These are phyloP conservation scores for Naganishia antarctica DNA, from an alignment of 768 basidiomycete genomes.

Conservation along the genomic window DNA sequence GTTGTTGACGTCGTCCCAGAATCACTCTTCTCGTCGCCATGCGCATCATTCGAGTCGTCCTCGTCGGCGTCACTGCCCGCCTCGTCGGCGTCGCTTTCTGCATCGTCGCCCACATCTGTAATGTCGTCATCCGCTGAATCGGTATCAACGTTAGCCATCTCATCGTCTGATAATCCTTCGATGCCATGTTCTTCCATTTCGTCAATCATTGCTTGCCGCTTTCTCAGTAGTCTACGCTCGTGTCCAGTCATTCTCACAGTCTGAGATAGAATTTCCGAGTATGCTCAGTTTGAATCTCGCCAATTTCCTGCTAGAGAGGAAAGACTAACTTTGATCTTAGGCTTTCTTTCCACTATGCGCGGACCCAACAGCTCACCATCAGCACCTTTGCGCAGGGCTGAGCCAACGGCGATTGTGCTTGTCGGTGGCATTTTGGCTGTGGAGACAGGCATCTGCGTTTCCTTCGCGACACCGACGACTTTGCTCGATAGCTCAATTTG, in stretches of 20 bases:
- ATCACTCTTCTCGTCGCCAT: neutral
- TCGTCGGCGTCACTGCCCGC: slow-evolving; percentile 38
- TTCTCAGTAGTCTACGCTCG: slow-evolving; percentile 23
- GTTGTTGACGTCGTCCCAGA: neutral
- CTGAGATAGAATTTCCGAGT: neutral
- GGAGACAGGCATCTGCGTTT: neutral
- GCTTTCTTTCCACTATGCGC: slow-evolving; percentile 10
- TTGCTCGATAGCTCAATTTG: neutral
- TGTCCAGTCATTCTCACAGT: slow-evolving; percentile 24
- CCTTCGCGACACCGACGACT: neutral
- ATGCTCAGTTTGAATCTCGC: too few relatives aligned
- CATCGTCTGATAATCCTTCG: slow-evolving; percentile 28
- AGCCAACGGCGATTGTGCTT: slow-evolving; percentile 2
- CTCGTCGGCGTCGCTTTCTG: slow-evolving; percentile 36
- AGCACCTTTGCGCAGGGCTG: slow-evolving; percentile 21
- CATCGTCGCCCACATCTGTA: slow-evolving; percentile 29
- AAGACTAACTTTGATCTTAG: slow-evolving; percentile 2
- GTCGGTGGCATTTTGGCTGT: neutral
- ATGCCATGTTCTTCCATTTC: slow-evolving; percentile 18
- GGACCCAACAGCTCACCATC: slow-evolving; percentile 23
- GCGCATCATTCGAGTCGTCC: neutral
- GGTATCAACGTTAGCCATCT: slow-evolving; percentile 25
- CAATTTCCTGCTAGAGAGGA: neutral
- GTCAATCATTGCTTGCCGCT: slow-evolving; percentile 23
- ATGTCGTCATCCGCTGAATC: slow-evolving; percentile 34